Conservation (phyloP, 2,329 filamentous ascomycete genomes). For the Beauveria medogensis region DNA sequence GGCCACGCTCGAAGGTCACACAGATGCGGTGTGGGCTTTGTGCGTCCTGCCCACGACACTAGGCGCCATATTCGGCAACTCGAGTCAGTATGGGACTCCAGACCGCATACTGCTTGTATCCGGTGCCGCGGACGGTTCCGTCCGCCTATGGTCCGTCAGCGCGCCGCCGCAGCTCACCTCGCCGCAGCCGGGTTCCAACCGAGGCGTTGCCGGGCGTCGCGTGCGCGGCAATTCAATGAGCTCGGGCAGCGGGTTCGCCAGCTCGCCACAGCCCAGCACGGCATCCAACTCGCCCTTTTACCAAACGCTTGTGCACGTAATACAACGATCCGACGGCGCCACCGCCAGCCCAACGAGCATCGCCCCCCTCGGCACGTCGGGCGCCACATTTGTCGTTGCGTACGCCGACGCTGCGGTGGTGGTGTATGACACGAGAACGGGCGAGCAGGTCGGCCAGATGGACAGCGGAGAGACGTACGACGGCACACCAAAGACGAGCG, state of each 20-base stretch:
- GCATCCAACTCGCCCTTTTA: slow-evolving; percentile 82
- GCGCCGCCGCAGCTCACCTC: slow-evolving; percentile 80
- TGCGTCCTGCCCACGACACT: slow-evolving; percentile 83
- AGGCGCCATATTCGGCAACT: slow-evolving; percentile 70
- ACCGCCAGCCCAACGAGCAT: slow-evolving; percentile 83
- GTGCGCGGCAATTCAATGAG: slow-evolving; percentile 88
- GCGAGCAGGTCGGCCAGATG: slow-evolving; percentile 89
- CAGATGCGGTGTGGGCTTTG: slow-evolving; percentile 90
- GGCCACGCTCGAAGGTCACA: slow-evolving; percentile 87
- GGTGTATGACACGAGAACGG: slow-evolving; percentile 85
- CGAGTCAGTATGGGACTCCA: slow-evolving; percentile 65
- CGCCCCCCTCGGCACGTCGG: slow-evolving; percentile 71
- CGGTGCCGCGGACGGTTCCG: slow-evolving; percentile 80
- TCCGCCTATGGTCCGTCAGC: slow-evolving; percentile 92
- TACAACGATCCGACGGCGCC: slow-evolving; percentile 57
- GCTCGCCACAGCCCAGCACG: slow-evolving; percentile 78
- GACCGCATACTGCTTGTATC: slow-evolving; percentile 88
- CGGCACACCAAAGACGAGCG: slow-evolving; percentile 66
- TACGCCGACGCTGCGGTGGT: slow-evolving; percentile 86
- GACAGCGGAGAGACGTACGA: slow-evolving; percentile 92
- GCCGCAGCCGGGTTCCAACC: slow-evolving; percentile 58
- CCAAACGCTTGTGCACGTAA: slow-evolving; percentile 81
- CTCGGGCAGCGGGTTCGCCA: slow-evolving; percentile 85
- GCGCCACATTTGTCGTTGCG: slow-evolving; percentile 86
- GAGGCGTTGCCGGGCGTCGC: slow-evolving; percentile 52